phyloP scores from a whole-genome alignment of 1,284 basidiomycete species.

The Neolentinus lepideus region DNA sequence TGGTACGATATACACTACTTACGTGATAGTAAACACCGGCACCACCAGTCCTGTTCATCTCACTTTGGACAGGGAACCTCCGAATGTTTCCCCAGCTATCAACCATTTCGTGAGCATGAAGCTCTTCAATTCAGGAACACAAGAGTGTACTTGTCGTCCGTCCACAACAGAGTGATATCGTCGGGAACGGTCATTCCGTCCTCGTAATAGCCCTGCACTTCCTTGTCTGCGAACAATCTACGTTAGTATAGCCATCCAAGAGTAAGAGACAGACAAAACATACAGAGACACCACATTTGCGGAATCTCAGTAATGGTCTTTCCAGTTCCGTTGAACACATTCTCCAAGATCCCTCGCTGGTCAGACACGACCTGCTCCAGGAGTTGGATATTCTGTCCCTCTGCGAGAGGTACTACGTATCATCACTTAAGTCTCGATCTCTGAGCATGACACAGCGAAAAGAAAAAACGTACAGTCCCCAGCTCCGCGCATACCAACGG shows the following conservation, averaged over 20 bases:
- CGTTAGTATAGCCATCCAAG: too few relatives aligned
- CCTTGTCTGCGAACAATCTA: conserved; percentile 48
- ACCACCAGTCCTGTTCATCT: conserved; percentile 53
- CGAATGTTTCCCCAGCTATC: conserved; percentile 53
- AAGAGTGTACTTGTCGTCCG: conserved; percentile 47
- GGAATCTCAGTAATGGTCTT: conserved; percentile 45
- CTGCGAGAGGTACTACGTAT: conserved; percentile 41
- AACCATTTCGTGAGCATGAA: not conserved
- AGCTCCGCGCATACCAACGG: conserved; percentile 60
- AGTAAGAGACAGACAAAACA: too few relatives aligned
- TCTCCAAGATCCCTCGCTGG: conserved; percentile 55
- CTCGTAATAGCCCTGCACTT: conserved; percentile 64
- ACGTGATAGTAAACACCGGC: conserved; percentile 68
- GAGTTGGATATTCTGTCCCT: conserved; percentile 40
- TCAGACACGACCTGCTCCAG: conserved; percentile 51
- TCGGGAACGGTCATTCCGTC: conserved; percentile 49
- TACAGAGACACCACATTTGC: conserved; percentile 63
- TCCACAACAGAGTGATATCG: conserved; percentile 51
- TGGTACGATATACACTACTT: conserved; percentile 11
- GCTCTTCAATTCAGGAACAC: not conserved
- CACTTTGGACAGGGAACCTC: conserved; percentile 42
- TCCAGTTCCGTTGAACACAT: conserved; percentile 36
- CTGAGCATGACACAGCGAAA: too few relatives aligned
- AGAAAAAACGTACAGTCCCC: conserved; percentile 43
- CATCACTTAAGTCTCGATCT: not conserved